phyloP scores from a whole-genome alignment of 768 basidiomycete genomes.

The Hortiboletus campestris region DNA sequence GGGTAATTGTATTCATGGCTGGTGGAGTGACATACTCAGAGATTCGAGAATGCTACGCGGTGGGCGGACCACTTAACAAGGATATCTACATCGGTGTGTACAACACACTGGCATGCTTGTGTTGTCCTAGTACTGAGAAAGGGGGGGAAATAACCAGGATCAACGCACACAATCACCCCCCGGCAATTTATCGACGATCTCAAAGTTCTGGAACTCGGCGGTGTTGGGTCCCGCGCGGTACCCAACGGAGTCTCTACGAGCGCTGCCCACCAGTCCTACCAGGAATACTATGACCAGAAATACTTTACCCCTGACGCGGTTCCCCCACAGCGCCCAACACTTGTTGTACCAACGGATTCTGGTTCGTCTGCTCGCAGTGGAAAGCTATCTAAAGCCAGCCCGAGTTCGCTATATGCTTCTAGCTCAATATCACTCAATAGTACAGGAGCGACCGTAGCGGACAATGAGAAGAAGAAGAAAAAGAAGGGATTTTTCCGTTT shows the following conservation, averaged over 20 bases:
- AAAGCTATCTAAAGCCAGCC: conserved; percentile 36
- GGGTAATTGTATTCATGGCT: conserved; percentile 86
- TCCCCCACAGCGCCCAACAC: conserved; percentile 28
- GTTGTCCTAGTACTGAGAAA: conserved; percentile 29
- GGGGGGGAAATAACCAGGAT: conserved; percentile 50
- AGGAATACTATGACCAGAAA: conserved; percentile 78
- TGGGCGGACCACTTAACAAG: conserved; percentile 72
- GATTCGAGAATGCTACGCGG: conserved; percentile 81
- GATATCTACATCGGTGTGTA: conserved; percentile 86
- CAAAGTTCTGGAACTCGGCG: conserved; percentile 82
- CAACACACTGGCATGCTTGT: conserved; percentile 42
- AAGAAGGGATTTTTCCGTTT: conserved; percentile 72
- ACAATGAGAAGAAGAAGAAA: conserved; percentile 74
- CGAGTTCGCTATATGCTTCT: conserved; percentile 49
- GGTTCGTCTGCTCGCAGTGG: conserved; percentile 15
- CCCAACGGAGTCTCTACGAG: conserved; percentile 67
- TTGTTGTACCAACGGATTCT: conserved; percentile 28
- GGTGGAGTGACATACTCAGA: conserved; percentile 98
- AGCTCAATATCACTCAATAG: conserved; percentile 48
- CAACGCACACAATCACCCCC: conserved; percentile 85
- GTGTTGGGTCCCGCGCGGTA: conserved; percentile 70
- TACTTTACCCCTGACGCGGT: conserved; percentile 50
- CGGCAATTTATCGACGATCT: conserved; percentile 84
- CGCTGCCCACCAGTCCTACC: conserved; percentile 51
- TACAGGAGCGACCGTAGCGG: conserved; percentile 35